phyloP scores from a whole-genome alignment of 495 filamentous ascomycete genomes.

The Daldinia bambusicola region DNA sequence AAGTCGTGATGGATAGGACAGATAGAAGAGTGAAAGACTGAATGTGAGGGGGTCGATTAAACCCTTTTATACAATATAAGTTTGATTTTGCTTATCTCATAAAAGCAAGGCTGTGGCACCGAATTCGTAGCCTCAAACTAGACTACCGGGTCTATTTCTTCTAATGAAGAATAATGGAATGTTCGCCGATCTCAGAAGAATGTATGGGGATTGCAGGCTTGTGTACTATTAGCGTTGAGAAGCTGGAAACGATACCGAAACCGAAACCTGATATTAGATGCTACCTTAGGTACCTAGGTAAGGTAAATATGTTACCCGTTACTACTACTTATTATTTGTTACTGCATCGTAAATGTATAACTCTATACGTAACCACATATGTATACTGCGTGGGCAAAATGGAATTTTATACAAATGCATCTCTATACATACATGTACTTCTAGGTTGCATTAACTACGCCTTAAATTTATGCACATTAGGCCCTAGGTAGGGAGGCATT shows the following conservation, averaged over 20 bases:
- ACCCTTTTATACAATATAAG: slow-evolving; percentile 23
- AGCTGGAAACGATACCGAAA: slow-evolving; percentile 32
- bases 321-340: too few species aligned
- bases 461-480: too few species aligned
- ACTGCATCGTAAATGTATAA: too few species aligned
- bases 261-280: slow-evolving; percentile 13
- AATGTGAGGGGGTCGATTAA: slow-evolving; percentile 8
- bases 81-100: slow-evolving; percentile 2
- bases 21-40: not conserved
- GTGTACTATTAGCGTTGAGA: slow-evolving; percentile 16
- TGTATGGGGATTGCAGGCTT: not conserved
- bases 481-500: too few species aligned
- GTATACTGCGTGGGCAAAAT: too few species aligned
- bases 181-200: slow-evolving; percentile 26
- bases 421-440: too few species aligned
- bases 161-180: slow-evolving; percentile 11
- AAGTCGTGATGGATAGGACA: not conserved
- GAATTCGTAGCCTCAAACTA: slow-evolving; percentile 18
- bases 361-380: too few species aligned
- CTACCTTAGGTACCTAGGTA: too few species aligned
- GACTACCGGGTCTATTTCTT: slow-evolving; percentile 10
- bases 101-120: slow-evolving; percentile 10
- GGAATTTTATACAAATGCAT: too few species aligned
- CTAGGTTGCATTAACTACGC: too few species aligned
- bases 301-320: too few species aligned